Conservation (phyloP, 306 rosid genomes). For the Lupinus albus region DNA sequence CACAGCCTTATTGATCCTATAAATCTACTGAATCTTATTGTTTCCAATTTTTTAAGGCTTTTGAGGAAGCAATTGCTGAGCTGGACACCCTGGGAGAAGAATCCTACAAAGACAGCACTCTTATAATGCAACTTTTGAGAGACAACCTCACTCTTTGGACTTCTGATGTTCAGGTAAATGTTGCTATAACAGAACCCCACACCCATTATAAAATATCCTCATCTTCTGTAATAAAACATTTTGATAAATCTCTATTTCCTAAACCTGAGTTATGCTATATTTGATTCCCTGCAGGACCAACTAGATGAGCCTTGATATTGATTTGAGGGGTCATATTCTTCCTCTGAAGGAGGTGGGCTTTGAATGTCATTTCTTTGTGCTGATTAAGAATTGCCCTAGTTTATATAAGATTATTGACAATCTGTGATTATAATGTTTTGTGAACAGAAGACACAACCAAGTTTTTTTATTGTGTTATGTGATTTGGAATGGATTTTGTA, state of each 20-base stretch:
- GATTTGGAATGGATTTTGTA: conserved; percentile 50
- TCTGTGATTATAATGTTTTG: conserved; percentile 43
- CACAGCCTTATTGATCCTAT: conserved; percentile 18
- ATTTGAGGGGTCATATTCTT: conserved; percentile 49
- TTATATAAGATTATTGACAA: conserved; percentile 45
- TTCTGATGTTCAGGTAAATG: conserved; percentile 71
- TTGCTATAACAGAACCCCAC: conserved; percentile 19
- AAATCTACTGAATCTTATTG: conserved; percentile 20
- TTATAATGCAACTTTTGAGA: conserved; percentile 80
- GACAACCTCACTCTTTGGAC: conserved; percentile 91
- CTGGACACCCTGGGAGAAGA: conserved; percentile 87
- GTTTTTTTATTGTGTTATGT: conserved; percentile 34
- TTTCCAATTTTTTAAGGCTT: conserved; percentile 50
- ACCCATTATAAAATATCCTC: not conserved
- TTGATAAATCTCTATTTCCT: conserved; percentile 6
- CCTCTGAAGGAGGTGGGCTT: conserved; percentile 68
- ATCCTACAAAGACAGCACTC: conserved; percentile 90
- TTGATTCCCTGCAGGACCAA: conserved; percentile 68
- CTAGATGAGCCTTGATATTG: conserved; percentile 76
- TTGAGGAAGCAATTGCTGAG: conserved; percentile 88
- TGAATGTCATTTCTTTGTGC: conserved; percentile 61
- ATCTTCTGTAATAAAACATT: not conserved
- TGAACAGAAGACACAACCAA: conserved; percentile 36
- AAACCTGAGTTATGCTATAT: conserved; percentile 32
- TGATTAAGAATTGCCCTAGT: conserved; percentile 52